Evolutionary conservation across 192 early-diverging fungal species (phyloP).

Genomic region (Podila horticola): DNA sequence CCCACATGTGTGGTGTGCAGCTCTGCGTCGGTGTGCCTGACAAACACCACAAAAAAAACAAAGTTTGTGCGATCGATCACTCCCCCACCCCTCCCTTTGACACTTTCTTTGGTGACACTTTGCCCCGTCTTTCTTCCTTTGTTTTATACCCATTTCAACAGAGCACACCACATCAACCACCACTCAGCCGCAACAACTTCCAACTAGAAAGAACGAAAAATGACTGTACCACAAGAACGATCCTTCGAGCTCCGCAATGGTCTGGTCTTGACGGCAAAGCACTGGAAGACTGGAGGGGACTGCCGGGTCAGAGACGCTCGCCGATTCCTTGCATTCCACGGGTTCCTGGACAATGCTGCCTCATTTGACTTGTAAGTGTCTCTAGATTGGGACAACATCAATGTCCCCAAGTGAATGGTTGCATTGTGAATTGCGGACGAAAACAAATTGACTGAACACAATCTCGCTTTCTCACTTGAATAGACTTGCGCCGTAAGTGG

Average conservation of each 20-base stretch:
- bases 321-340: slow-evolving; percentile 48
- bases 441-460: neutral
- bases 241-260: slow-evolving; percentile 34
- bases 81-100: no score
- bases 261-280: slow-evolving; percentile 20
- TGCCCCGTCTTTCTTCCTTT: neutral
- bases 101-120: neutral
- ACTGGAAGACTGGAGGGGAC: slow-evolving; percentile 28
- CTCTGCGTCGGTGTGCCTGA: no score
- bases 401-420: neutral
- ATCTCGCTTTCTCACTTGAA: neutral
- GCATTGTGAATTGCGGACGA: neutral
- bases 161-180: no score
- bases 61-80: neutral
- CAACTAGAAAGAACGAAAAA: neutral
- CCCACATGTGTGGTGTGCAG: neutral
- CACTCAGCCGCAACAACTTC: no score
- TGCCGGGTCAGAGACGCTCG: slow-evolving; percentile 15
- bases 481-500: slow-evolving; percentile 23
- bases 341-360: slow-evolving; percentile 41
- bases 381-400: neutral
- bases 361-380: slow-evolving; percentile 37
- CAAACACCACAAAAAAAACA: neutral
- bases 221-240: slow-evolving; percentile 11
- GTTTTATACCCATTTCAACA: neutral